These are phyloP conservation scores for Candida glucosophila DNA, from an alignment of 1,139 yeast genomes.

Conservation along the genomic window DNA sequence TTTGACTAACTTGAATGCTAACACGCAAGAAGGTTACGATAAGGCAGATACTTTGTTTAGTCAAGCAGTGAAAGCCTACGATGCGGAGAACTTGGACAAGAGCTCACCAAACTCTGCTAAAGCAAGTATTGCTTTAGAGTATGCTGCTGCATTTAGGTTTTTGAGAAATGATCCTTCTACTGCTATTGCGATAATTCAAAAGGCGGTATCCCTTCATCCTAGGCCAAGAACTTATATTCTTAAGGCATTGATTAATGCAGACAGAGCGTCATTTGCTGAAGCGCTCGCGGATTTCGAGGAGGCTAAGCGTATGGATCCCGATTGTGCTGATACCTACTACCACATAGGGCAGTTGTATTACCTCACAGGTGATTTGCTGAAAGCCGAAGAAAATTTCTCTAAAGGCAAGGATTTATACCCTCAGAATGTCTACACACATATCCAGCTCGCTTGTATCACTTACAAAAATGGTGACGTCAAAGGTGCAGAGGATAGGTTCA, in stretches of 20 bases:
- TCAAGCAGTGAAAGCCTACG: conserved; percentile 56
- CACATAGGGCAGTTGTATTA: conserved; percentile 92
- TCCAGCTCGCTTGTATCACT: conserved; percentile 87
- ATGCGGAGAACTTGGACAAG: conserved; percentile 25
- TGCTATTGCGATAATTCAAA: conserved; percentile 47
- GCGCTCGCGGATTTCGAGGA: conserved; percentile 64
- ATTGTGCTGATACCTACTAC: conserved; percentile 77
- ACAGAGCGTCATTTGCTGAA: conserved; percentile 53
- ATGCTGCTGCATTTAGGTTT: conserved; percentile 74
- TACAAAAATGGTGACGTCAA: conserved; percentile 68
- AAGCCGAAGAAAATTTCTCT: conserved; percentile 70
- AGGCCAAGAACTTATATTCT: conserved; percentile 78
- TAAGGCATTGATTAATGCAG: conserved; percentile 81
- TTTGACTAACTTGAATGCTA: conserved; percentile 50
- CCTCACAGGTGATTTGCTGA: conserved; percentile 63
- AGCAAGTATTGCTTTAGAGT: conserved; percentile 66
- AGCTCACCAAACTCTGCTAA: conserved; percentile 43
- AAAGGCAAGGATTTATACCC: conserved; percentile 71
- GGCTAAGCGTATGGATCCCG: conserved; percentile 65
- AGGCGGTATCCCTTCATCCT: conserved; percentile 61
- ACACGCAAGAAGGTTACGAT: conserved; percentile 65
- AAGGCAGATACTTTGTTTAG: conserved; percentile 62
- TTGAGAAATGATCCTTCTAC: conserved; percentile 70
- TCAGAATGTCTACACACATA: conserved; percentile 72
- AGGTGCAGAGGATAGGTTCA: conserved; percentile 61